Evolutionary conservation across 2,329 filamentous ascomycete genomes (phyloP).

Genomic region (Stylonectria norvegica): DNA sequence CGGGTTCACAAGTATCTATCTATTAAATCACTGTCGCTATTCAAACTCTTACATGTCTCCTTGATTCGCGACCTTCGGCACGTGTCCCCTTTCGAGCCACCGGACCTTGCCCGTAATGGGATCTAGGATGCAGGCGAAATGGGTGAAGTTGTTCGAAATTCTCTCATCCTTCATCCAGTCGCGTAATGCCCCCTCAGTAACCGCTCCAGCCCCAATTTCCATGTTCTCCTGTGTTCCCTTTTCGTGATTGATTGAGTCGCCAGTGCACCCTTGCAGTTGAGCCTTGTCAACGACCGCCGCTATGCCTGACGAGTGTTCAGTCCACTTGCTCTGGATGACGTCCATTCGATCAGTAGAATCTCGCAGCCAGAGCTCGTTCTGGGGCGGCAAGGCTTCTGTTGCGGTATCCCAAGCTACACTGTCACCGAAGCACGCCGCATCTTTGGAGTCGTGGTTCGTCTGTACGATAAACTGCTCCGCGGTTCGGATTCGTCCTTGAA

Average conservation of each 20-base stretch:
- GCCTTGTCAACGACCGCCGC: background rate
- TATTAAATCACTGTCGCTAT: too few relatives aligned
- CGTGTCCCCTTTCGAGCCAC: conserved; percentile 26
- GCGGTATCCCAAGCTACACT: conserved; percentile 1
- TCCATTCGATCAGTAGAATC: conserved; percentile 11
- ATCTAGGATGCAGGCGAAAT: conserved; percentile 58
- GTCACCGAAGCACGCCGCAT: conserved; percentile 2
- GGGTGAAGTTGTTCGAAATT: conserved; percentile 54
- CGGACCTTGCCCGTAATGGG: conserved; percentile 44
- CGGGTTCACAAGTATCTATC: too few relatives aligned
- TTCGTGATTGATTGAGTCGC: background rate
- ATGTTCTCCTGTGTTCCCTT: background rate
- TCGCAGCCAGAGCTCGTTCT: conserved; percentile 9
- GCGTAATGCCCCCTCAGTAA: conserved; percentile 35
- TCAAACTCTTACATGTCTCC: too few relatives aligned
- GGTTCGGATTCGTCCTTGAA: conserved; percentile 38
- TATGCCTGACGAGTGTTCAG: background rate
- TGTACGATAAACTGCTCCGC: conserved; percentile 50
- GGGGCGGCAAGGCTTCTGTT: conserved; percentile 1
- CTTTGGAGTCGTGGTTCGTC: conserved; percentile 52
- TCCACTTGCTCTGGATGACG: conserved; percentile 8
- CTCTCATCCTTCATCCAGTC: conserved; percentile 50
- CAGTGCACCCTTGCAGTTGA: background rate
- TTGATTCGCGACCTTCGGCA: background rate
- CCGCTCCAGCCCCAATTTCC: background rate